phyloP scores from a whole-genome alignment of 129 eudicot genomes.

The Silybum marianum region DNA sequence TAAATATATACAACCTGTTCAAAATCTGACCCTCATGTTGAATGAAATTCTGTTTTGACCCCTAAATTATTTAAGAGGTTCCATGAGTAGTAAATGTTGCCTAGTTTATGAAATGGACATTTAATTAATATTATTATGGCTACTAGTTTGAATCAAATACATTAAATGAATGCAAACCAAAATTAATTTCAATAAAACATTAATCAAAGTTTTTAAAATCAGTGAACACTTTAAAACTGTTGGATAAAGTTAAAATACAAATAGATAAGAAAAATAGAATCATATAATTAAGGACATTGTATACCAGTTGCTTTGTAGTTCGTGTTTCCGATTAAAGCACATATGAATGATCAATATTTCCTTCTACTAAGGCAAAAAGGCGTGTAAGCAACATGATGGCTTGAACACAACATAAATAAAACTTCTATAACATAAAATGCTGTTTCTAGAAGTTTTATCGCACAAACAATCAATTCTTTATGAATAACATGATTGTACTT shows the following conservation, averaged over 20 bases:
- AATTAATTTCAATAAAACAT: not conserved
- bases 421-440: not conserved
- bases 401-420: not conserved
- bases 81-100: not conserved
- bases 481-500: not conserved
- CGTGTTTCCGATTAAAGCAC: not conserved
- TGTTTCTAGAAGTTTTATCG: not conserved
- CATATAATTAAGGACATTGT: not conserved
- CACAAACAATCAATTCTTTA: not conserved
- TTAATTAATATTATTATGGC: not conserved
- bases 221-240: not conserved
- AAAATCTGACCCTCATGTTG: not conserved
- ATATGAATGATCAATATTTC: not conserved
- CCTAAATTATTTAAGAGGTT: not conserved
- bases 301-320: not conserved
- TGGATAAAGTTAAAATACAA: not conserved
- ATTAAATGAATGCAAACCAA: not conserved
- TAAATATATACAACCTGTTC: not conserved
- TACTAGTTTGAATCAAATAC: not conserved
- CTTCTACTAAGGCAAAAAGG: not conserved
- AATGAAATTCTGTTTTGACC: not conserved
- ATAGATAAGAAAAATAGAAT: not conserved
- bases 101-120: not conserved
- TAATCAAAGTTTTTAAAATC: not conserved
- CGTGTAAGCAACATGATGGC: not conserved